Evolutionary conservation across 306 rosid genomes (phyloP).

Genomic region (Boehmeria nivea): DNA sequence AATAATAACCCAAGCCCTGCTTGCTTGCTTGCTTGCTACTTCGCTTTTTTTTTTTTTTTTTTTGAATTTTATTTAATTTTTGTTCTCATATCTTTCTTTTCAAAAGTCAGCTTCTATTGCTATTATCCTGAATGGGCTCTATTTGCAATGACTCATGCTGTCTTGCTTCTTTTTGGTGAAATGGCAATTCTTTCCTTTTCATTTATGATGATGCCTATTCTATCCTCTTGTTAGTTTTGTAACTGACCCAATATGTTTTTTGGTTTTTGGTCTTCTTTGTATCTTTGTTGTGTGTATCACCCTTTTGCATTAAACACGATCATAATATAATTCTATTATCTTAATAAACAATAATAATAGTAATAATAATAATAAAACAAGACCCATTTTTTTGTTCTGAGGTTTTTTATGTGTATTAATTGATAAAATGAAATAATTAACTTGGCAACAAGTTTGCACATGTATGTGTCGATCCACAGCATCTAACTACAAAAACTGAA

Average conservation of each 20-base stretch:
- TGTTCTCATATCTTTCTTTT: constrained; percentile 9
- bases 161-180: constrained; percentile 39
- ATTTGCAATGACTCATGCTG: constrained; percentile 40
- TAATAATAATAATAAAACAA: background rate
- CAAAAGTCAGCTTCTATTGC: constrained; percentile 34
- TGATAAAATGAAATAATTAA: background rate
- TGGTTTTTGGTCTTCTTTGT: background rate
- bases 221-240: background rate
- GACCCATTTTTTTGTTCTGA: background rate
- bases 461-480: constrained; percentile 12
- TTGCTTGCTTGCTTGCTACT: background rate
- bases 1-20: constrained; percentile 12
- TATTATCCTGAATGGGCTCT: constrained; percentile 42
- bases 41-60: background rate
- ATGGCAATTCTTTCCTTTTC: constrained; percentile 41
- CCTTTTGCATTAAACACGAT: too few relatives aligned
- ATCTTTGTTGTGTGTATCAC: too few relatives aligned
- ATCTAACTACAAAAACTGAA: background rate
- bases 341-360: too few relatives aligned
- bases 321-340: too few relatives aligned
- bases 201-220: constrained; percentile 1
- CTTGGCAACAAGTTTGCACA: background rate
- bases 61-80: too few relatives aligned
- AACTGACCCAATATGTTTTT: constrained; percentile 31
- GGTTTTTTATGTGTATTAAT: background rate